These are phyloP conservation scores for Akebia trifoliata DNA, from an alignment of 164 flowering plant species.

Conservation along the genomic window DNA sequence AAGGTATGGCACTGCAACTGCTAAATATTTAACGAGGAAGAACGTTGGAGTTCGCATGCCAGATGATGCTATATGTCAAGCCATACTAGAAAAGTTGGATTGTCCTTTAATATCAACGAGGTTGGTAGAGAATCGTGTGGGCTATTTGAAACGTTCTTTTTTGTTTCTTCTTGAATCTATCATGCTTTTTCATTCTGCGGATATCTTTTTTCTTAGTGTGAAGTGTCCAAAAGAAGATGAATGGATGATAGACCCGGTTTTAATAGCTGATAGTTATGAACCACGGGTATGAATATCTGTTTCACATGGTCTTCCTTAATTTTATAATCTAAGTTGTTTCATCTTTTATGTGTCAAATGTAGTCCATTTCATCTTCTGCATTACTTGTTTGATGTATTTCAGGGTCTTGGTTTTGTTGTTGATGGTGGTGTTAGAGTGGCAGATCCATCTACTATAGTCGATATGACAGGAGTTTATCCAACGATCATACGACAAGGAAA, in stretches of 20 bases:
- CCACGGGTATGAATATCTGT: constrained; percentile 55
- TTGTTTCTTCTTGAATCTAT: constrained; percentile 4
- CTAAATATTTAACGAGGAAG: constrained; percentile 64
- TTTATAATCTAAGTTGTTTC: not conserved
- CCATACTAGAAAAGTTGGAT: constrained; percentile 66
- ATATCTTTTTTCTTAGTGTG: constrained; percentile 42
- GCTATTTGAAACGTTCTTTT: not conserved
- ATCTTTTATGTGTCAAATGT: no score
- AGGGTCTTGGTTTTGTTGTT: constrained; percentile 94
- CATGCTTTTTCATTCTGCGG: constrained; percentile 5
- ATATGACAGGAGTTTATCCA: constrained; percentile 68
- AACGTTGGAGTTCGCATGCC: constrained; percentile 84
- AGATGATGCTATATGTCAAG: constrained; percentile 77
- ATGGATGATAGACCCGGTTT: constrained; percentile 85
- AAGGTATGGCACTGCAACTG: constrained; percentile 53
- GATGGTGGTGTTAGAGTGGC: constrained; percentile 87
- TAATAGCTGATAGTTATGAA: constrained; percentile 77
- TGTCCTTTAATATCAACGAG: constrained; percentile 83
- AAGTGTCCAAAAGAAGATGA: constrained; percentile 61
- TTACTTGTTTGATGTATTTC: constrained; percentile 7
- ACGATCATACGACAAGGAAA: constrained; percentile 72
- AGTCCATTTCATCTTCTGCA: not conserved
- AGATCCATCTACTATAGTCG: constrained; percentile 90
- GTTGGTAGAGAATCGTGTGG: constrained; percentile 23
- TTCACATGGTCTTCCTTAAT: not conserved